Base-by-base conservation (phyloP, 2,329 filamentous ascomycete genomes). In the Ophiostoma tasmaniense region DNA sequence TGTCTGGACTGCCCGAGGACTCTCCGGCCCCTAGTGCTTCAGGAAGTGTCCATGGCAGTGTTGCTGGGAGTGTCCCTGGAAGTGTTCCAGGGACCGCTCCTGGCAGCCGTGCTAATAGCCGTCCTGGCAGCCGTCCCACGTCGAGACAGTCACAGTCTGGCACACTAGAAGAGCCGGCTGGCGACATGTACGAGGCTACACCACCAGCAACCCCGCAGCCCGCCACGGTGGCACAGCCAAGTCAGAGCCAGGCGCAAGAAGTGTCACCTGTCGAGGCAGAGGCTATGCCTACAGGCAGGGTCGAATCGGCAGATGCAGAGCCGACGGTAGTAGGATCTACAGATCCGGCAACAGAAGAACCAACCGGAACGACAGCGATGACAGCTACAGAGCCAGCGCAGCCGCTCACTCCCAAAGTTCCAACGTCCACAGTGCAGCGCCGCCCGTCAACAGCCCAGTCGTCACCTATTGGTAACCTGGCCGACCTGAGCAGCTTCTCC, bases 131-230 rank as follows among this genome's bases (percentile, higher is more conserved):
- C 64, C 64, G 68, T 7, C 69, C 66, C 0, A 59, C 65, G 2
- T 69, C 69, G 0, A 22, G 45, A 1, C 22, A 65, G 20, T 69
- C 69, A 3, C 28, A 62, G 6, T n/a, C 59, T 3, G 45, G 25
- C 25, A 22, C 33, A 7, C 30, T 42, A 13, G 42, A 35, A 3
- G n/a, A n/a, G 6, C 17, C 20, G 11, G 33, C 64, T 5, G 66
- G 62, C n/a, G 68, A 72, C 39, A 20, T 72, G 28, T 72, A 72
- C 64, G 67, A 68, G 14, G 71, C 71, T 2, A 61, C 71, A 5
- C 71, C 71, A 14, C 67, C 66, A 3, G 68, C 64, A 1, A 66
- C 71, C n/a, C 71, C 71, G 25, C 28, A 45, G 50, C 64, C 52
- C 3, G 52, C 20, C 13, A 11, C 25, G 14, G 14, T 25, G 33